phyloP scores from a whole-genome alignment of 1,139 yeast species.

The Blastobotrys elegans region DNA sequence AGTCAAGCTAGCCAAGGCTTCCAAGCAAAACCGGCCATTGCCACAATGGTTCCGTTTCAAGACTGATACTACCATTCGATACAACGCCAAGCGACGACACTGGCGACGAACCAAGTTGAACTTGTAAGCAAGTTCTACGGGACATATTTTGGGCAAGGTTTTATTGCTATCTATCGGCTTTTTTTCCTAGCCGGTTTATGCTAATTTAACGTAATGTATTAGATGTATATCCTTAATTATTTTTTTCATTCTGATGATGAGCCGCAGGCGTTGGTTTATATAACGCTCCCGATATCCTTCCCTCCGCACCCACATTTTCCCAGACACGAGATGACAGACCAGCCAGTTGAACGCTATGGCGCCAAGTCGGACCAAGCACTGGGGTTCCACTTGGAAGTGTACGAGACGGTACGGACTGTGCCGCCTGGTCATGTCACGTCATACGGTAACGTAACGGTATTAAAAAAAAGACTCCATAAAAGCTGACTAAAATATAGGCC shows the following conservation, averaged over 20 bases:
- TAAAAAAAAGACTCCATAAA: neutral
- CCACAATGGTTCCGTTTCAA: slow-evolving; percentile 99
- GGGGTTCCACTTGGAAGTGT: slow-evolving; percentile 60
- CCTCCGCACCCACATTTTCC: neutral
- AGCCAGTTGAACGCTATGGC: slow-evolving; percentile 20
- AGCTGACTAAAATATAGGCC: slow-evolving; percentile 38
- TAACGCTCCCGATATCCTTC: neutral
- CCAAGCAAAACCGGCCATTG: slow-evolving; percentile 99
- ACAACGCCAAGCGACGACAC: slow-evolving; percentile 99
- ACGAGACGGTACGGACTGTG: slow-evolving; percentile 46
- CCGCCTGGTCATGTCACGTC: slow-evolving; percentile 67
- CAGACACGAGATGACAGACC: neutral
- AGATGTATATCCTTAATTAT: neutral
- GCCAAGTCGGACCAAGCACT: slow-evolving; percentile 44
- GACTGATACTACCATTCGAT: slow-evolving; percentile 95
- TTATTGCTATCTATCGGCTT: neutral
- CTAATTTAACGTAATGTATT: slow-evolving; percentile 11
- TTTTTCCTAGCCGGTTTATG: neutral
- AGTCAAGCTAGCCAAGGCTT: slow-evolving; percentile 99
- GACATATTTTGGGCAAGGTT: neutral
- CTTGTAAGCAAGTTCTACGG: slow-evolving; percentile 51
- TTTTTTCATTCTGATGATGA: neutral
- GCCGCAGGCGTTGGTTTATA: neutral
- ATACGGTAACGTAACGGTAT: slow-evolving; percentile 43
- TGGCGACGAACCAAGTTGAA: slow-evolving; percentile 99